Base-by-base conservation (phyloP, 805 yeast species). In the Kuraishia molischiana region DNA sequence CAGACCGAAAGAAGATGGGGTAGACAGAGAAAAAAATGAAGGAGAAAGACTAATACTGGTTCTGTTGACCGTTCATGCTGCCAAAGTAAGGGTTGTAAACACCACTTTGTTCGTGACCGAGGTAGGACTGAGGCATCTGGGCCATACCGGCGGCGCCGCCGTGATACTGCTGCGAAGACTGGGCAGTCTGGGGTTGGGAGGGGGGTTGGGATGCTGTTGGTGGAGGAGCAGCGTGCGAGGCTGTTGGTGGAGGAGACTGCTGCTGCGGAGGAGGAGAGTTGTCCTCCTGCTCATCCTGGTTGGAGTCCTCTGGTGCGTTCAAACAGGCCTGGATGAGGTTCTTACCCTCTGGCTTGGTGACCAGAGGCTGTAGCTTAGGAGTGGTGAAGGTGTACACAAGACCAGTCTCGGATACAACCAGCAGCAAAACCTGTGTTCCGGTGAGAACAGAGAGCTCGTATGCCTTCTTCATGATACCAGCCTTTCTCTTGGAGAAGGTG, bases 401-500 rank as follows among this genome's bases (percentile, higher is more conserved):
- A 13, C 98, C 98, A n/a, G 98, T 92, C 61, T 92, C 98, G 38
- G 95, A 82, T 22, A 92, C 98, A 40, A 92, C 98, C 50, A 92
- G 74, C 42, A 92, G 68, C 46, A 92, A 72, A 21, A 92, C 97
- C 62, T 92, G 98, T 24, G 98, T 92, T 41, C 98, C 98, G 11
- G 98, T 92, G 51, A 92, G 72, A 38, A 92, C 97, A 17, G 95
- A 83, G 46, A 92, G 72, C 60, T 92, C 98, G 64, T 90, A 92
- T n/a, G 98, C 98, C 67, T 92, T 92, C 67, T 92, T 92, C 98
- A 92, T 92, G 54, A 92, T 90, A 50, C 98, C 98, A 34, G 96
- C 97, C 64, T 90, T 90, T 64, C 98, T 83, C 67, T 92, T 92
- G 38, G 97, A 86, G 54, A 92, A 92, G 22, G 98, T 92, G 51